Percentiles rank a stretch among this genome's conserved stretches.
Conservation (phyloP, 2,329 filamentous ascomycete species). For the Cladosporium sp. region DNA sequence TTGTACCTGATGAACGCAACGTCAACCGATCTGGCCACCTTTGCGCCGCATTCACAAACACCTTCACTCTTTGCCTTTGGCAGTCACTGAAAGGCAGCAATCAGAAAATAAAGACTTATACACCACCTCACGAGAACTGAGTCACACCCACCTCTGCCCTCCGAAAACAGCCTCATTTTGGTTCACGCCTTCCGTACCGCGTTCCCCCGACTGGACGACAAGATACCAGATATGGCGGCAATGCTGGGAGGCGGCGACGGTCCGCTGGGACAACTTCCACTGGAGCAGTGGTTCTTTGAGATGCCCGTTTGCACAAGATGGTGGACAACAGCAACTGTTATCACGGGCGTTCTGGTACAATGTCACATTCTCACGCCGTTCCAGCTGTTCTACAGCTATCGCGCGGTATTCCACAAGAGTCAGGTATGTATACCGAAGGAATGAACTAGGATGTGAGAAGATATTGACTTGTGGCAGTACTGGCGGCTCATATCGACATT, state of each 20-base stretch:
- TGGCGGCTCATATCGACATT: constrained; percentile 97
- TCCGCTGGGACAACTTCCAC: constrained; percentile 60
- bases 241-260: constrained; percentile 40
- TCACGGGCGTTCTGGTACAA: constrained; percentile 85
- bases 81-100: background rate
- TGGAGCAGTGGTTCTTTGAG: constrained; percentile 98
- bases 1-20: background rate
- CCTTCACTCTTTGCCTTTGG: background rate
- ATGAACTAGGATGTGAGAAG: background rate
- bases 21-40: constrained; percentile 4
- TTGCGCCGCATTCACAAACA: background rate
- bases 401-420: constrained; percentile 83
- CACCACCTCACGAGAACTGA: too few species aligned
- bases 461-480: constrained; percentile 56
- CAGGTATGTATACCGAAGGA: constrained; percentile 58
- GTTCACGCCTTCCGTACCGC: background rate
- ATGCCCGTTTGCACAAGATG: constrained; percentile 94
- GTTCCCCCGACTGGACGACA: background rate
- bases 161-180: background rate
- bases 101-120: too few species aligned
- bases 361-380: constrained; percentile 90
- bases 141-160: too few species aligned
- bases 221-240: constrained; percentile 39
- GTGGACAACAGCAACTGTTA: constrained; percentile 92
- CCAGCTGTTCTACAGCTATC: constrained; percentile 95